Base-by-base conservation (phyloP, 495 filamentous ascomycete species). In the Podospora appendiculata region DNA sequence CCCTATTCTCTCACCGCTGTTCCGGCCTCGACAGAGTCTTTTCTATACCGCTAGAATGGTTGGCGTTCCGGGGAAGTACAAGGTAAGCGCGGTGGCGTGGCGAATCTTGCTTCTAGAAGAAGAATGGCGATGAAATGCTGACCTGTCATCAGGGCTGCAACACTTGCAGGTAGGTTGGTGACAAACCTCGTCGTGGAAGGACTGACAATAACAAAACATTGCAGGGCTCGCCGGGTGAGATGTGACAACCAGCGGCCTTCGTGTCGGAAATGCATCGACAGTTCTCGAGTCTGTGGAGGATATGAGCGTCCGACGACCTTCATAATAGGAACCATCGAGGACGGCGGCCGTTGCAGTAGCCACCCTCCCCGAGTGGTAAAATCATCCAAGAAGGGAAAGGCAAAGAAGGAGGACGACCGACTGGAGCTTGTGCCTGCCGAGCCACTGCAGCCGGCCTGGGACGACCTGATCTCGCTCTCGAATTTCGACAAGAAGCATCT, bases 221-320 rank as follows among this genome's bases (percentile, higher is more conserved):
- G 18, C 43, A 45, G 43, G 34, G 32, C 55, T 33, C 63, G 69
- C 11, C 52, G 67, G 50, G 67, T 70, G 41, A 67, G 65, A 55
- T 84, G 80, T 68, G 79, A 81, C 58, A 85, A 84, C 70, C 74
- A 76, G 43, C 77, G 75, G 25, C 82, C 82, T 6, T 75, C 76
- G 47, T 85, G 82, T 60, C 74, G 75, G 32, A 84, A 83, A 53
- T 85, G 82, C 63, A 72, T 73, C 44, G 79, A 83, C 72, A 78
- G 79, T 63, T 77, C 78, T 50, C 77, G 83, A 52, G 73, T 80
- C 63, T 85, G 82, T 59, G 66, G 76, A 47, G 81, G 81, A 41
- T 85, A 85, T 61, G 78, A 83, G 64, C 67, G 74, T 44, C 72
- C 76, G 59, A 75, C 68, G 7, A 72, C 75, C 40, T 77, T 77